phyloP scores from a whole-genome alignment of 768 basidiomycete species.

The Serendipita sp. region DNA sequence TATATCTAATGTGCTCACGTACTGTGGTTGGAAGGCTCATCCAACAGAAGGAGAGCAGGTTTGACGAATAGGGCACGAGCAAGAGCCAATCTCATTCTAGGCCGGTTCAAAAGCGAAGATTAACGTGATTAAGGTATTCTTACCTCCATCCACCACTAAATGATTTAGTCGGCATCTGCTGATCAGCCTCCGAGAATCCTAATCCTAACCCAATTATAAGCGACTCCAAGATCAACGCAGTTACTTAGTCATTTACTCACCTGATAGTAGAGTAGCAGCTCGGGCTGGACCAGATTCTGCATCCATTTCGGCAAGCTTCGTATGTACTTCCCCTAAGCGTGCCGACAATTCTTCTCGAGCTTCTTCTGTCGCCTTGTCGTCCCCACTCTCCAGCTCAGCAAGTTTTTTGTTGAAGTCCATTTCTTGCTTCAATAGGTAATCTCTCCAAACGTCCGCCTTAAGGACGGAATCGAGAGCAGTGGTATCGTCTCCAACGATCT shows the following conservation, averaged over 20 bases:
- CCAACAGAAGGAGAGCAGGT: slow-evolving; percentile 64
- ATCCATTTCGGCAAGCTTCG: slow-evolving; percentile 90
- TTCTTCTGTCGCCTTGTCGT: slow-evolving; percentile 68
- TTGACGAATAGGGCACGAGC: slow-evolving; percentile 95
- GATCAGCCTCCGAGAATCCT: slow-evolving; percentile 81
- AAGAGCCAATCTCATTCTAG: slow-evolving; percentile 86
- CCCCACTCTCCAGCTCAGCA: slow-evolving; percentile 49
- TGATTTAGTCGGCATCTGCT: slow-evolving; percentile 61
- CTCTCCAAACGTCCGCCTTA: slow-evolving; percentile 99
- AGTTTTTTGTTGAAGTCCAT: slow-evolving; percentile 54
- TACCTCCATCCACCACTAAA: slow-evolving; percentile 96
- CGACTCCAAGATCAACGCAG: neutral
- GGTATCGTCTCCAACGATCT: slow-evolving; percentile 91
- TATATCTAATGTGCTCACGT: slow-evolving; percentile 17
- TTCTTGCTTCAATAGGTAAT: slow-evolving; percentile 80
- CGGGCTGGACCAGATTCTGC: slow-evolving; percentile 93
- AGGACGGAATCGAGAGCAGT: slow-evolving; percentile 83
- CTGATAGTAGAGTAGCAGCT: slow-evolving; percentile 77
- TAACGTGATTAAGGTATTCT: slow-evolving; percentile 12
- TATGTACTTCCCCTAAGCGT: slow-evolving; percentile 76
- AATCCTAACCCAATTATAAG: slow-evolving; percentile 37
- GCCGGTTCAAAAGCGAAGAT: neutral
- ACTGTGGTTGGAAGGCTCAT: slow-evolving; percentile 97
- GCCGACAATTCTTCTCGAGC: slow-evolving; percentile 70
- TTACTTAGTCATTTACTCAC: slow-evolving; percentile 19